phyloP scores from a whole-genome alignment of 306 rosid species.

The Cicer chorassanicum region DNA sequence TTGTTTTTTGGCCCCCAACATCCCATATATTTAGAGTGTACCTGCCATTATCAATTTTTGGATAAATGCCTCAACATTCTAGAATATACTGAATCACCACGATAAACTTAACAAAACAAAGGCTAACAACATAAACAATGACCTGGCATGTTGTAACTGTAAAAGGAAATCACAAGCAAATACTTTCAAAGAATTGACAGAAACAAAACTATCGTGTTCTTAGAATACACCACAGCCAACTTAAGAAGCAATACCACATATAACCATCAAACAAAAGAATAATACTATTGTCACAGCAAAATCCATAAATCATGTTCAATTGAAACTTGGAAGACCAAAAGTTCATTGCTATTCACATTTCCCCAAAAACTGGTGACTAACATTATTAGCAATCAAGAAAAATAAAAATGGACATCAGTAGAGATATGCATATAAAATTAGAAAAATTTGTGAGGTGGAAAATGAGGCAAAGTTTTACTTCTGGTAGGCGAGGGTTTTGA shows the following conservation, averaged over 20 bases:
- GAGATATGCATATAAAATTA: constrained; percentile 3
- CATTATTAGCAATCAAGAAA: constrained; percentile 11
- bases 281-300: neutral
- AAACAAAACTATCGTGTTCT: neutral
- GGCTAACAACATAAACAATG: constrained; percentile 1
- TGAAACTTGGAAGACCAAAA: constrained; percentile 8
- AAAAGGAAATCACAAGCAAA: constrained; percentile 17
- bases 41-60: constrained; percentile 53
- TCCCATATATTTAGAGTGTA: constrained; percentile 83
- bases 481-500: constrained; percentile 85
- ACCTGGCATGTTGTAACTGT: neutral
- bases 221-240: constrained; percentile 5
- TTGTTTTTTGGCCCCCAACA: constrained; percentile 92
- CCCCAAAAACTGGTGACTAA: neutral
- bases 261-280: neutral
- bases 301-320: constrained; percentile 3
- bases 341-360: neutral
- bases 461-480: constrained; percentile 50
- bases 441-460: neutral
- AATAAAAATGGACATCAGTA: neutral
- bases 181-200: constrained; percentile 8
- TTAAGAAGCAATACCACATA: constrained; percentile 17
- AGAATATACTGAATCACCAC: neutral
- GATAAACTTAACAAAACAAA: constrained; percentile 20
- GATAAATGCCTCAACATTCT: constrained; percentile 28